Base-by-base conservation (phyloP, 371 early-diverging fungal genomes). In the Coemansia sp. region DNA sequence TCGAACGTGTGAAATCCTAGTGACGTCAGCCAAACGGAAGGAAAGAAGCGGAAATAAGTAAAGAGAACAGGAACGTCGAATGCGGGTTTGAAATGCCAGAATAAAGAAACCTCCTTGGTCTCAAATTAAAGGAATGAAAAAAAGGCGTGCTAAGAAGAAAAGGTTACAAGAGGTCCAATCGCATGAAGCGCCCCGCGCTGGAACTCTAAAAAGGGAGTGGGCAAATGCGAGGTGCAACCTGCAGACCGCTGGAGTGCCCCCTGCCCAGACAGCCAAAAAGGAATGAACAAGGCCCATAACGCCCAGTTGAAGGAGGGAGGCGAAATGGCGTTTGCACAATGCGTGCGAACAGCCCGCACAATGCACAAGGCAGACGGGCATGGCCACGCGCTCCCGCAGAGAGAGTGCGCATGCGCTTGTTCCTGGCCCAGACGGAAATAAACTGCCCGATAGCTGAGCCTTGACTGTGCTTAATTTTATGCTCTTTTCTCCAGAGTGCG, bases 301-400 rank as follows among this genome's bases (percentile, higher is more conserved):
- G 36, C 9, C 36, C 36, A 36, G 36, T 9, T 36, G 36, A 36
- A 36, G 36, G 36, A 36, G 36, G 36, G 36, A 36, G 36, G 36
- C 36, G 36, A 36, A 36, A 36, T 36, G 36, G 44, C 44, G 9
- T 19, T 48, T 17, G 53, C 56, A 56, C 56, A 56, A 56, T 56
- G 56, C 56, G 56, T 55, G 56, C 56, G 56, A 55, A 55, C 56
- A 28, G 56, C 56, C 56, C 29, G 56, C 56, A 55, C 56, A 55
- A 55, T 55, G 56, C 56, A 24, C 19, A 19, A 21, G 54, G 54
- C 54, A 54, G 54, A 54, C 54, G 52, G 54, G 54, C 52, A 52
- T 44, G 44, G 44, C 13, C 44, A 44, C n/a, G 44, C n/a, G 44
- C 44, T n/a, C 44, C 44, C 29, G 56, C 49, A 49, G 49, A 49